Evolutionary conservation across 495 filamentous ascomycete species (phyloP).

Genomic region (Penicillium arizonense): DNA sequence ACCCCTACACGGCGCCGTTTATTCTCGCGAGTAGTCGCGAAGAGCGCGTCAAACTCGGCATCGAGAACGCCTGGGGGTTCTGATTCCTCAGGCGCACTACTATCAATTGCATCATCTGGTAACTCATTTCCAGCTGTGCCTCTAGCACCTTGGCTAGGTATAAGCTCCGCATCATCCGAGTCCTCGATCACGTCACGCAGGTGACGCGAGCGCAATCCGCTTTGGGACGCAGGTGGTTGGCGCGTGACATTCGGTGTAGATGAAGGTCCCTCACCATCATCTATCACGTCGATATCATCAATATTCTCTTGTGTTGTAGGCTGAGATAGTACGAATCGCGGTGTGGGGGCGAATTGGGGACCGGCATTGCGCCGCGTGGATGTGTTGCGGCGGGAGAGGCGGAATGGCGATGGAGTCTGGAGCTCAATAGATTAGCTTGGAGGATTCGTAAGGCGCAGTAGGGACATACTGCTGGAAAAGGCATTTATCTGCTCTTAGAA

Average conservation of each 20-base stretch:
- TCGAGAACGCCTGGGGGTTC: conserved; percentile 14
- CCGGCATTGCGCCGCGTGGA: conserved; percentile 28
- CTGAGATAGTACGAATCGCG: conserved; percentile 39
- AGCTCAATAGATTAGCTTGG: not conserved
- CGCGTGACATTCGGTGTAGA: conserved; percentile 13
- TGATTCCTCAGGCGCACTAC: conserved; percentile 16
- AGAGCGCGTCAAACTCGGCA: conserved; percentile 30
- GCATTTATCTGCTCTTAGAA: conserved; percentile 11
- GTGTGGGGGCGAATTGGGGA: conserved; percentile 42
- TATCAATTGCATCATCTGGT: conserved; percentile 17
- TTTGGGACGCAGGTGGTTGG: conserved; percentile 6
- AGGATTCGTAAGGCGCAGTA: not conserved
- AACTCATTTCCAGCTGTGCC: not conserved
- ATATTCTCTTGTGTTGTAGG: conserved; percentile 8
- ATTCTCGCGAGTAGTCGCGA: conserved; percentile 20
- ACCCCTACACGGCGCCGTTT: conserved; percentile 30
- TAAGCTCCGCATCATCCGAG: conserved; percentile 21
- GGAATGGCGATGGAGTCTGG: conserved; percentile 36
- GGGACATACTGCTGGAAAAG: conserved; percentile 13
- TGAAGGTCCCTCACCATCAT: conserved; percentile 16
- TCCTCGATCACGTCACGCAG: conserved; percentile 40
- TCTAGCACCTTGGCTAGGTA: not conserved
- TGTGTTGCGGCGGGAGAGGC: conserved; percentile 25
- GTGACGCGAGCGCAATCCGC: conserved; percentile 10
- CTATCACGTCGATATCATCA: conserved; percentile 20